These are phyloP conservation scores for Bipolaris zeicola DNA, from an alignment of 2,329 filamentous ascomycete species.

Conservation along the genomic window DNA sequence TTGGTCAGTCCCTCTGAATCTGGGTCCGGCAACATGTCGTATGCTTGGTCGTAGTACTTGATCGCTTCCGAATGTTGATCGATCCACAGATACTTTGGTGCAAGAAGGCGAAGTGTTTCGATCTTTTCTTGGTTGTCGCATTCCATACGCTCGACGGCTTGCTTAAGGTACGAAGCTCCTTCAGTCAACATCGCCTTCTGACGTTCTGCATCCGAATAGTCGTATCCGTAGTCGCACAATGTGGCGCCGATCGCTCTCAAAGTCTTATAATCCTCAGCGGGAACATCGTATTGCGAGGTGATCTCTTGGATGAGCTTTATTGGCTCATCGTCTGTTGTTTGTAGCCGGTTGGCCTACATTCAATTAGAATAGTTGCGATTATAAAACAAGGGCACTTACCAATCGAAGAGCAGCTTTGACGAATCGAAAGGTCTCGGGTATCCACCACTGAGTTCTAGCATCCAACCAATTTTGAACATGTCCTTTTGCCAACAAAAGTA, in stretches of 20 bases:
- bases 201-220: not conserved
- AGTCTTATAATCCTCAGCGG: not conserved
- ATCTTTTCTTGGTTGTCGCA: not conserved
- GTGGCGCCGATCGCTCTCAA: not conserved
- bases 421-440: not conserved
- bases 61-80: not conserved
- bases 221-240: not conserved
- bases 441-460: not conserved
- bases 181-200: not conserved
- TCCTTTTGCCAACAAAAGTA: not conserved
- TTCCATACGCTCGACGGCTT: not conserved
- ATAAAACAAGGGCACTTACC: not conserved
- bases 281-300: not conserved
- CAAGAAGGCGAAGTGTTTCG: not conserved
- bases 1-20: not conserved
- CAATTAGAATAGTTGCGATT: not conserved
- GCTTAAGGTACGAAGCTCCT: not conserved
- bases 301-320: not conserved
- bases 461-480: slow-evolving; percentile 6
- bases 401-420: not conserved
- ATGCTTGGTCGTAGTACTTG: not conserved
- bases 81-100: not conserved
- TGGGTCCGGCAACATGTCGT: not conserved
- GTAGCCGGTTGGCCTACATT: not conserved
- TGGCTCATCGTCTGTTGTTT: not conserved